These are phyloP conservation scores for Parachaetomium inaequale DNA, from an alignment of 495 filamentous ascomycete genomes.

Conservation along the genomic window DNA sequence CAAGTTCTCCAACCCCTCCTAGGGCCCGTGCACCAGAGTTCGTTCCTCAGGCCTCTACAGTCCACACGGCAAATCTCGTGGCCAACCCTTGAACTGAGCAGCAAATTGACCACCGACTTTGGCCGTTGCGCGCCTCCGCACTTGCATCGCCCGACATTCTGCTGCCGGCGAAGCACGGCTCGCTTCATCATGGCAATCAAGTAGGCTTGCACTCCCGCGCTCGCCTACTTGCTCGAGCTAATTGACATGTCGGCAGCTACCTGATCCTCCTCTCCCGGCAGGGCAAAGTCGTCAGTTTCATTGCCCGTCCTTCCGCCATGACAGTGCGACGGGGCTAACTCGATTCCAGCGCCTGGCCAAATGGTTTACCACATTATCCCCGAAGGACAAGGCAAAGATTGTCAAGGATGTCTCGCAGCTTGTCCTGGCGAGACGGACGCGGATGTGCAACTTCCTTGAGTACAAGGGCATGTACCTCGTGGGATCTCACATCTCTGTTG, in stretches of 20 bases:
- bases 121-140: conserved; percentile 1
- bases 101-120: conserved; percentile 5
- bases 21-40: conserved; percentile 3
- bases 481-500: conserved; percentile 3
- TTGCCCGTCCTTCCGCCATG: conserved; percentile 43
- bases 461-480: conserved; percentile 72
- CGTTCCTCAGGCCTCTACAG: conserved; percentile 16
- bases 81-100: conserved; percentile 17
- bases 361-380: conserved; percentile 98
- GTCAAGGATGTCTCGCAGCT: conserved; percentile 99
- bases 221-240: conserved; percentile 7
- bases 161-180: conserved; percentile 30
- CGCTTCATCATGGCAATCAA: conserved; percentile 47
- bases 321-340: conserved; percentile 26
- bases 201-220: conserved; percentile 28
- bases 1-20: conserved; percentile 10
- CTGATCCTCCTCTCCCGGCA: conserved; percentile 95
- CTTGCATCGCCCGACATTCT: conserved; percentile 19
- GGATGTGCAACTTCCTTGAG: conserved; percentile 99
- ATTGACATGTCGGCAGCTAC: conserved; percentile 59
- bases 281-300: conserved; percentile 87
- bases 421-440: conserved; percentile 87
- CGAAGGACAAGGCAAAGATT: conserved; percentile 98
- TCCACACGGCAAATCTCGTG: conserved; percentile 18
- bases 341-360: conserved; percentile 82